Conservation (phyloP, 129 eudicot species). For the Helianthus annuus region HanXRQr2.0-SUNRISE NC_035448.2:192049469-192049968, state of each 20-base stretch:
- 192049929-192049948: slow-evolving; percentile 31
- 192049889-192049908: slow-evolving; percentile 27
- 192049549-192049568: slow-evolving; percentile 73
- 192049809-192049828: slow-evolving; percentile 35
- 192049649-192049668: slow-evolving; percentile 36
- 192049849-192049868: slow-evolving; percentile 37
- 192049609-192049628: slow-evolving; percentile 31
- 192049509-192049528: slow-evolving; percentile 30
- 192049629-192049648: slow-evolving; percentile 29
- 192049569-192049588: slow-evolving; percentile 72
- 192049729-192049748: slow-evolving; percentile 32
- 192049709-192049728: slow-evolving; percentile 31
- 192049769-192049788: slow-evolving; percentile 31
- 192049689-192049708: slow-evolving; percentile 37
- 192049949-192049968: slow-evolving; percentile 31
- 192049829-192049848: slow-evolving; percentile 40
- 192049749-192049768: slow-evolving; percentile 18
- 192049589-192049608: slow-evolving; percentile 37
- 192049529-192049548: slow-evolving; percentile 36
- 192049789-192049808: slow-evolving; percentile 35
- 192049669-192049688: slow-evolving; percentile 45
- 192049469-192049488: slow-evolving; percentile 24
- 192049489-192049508: slow-evolving; percentile 32
- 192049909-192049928: slow-evolving; percentile 32
- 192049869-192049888: slow-evolving; percentile 33